Evolutionary conservation across 2,329 filamentous ascomycete genomes (phyloP), one percentile per base, ranked within the genome.

Genomic region (Parafenestella ontariensis): DNA sequence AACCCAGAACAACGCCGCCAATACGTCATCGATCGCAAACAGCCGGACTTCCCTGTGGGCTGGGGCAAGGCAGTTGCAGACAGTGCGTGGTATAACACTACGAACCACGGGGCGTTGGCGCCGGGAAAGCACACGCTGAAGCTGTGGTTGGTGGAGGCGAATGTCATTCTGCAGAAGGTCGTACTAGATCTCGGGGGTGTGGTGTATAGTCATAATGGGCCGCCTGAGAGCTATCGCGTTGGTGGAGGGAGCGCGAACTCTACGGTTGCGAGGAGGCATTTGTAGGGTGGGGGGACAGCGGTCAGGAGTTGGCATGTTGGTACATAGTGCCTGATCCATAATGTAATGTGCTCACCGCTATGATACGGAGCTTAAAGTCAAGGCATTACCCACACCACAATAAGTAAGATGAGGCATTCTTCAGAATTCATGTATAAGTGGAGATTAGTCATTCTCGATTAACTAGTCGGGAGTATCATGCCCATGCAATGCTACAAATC

Each of bases 41-140:
- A 79, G 75, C 54, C 76, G 67, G 55, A 72, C 29, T 73, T 74
- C 57, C 83, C 83, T 1, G 77, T 77, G 0, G 78, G 77, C 6
- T 86, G 83, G 83, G 69, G 75, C 6, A 63, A 66, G 9, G 81
- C 80, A 0, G 83, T 84, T 1, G 79, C 80, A 13, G 78, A 83
- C 46, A 75, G 78, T 24, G 80, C 80, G 7, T 85, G 83, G 83
- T 75, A 71, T 5, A 80, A 78, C 46, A 77, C 73, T 15, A 80
- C 78, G 10, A 76, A 74, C 29, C 73, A 59, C 64, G 76, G 54
- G 3, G 68, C 34, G 2, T 59, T 68, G 3, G 59, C 52, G 2
- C 54, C 72, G 1, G 79, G 79, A 3, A 73, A 70, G 59, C 78
- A 81, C 50, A 78, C 70, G 8, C 46, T 82, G 51, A 79, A 76